These are phyloP conservation scores for Plantago elongata DNA, from an alignment of 257 asterid genomes.

Conservation along the genomic window DNA sequence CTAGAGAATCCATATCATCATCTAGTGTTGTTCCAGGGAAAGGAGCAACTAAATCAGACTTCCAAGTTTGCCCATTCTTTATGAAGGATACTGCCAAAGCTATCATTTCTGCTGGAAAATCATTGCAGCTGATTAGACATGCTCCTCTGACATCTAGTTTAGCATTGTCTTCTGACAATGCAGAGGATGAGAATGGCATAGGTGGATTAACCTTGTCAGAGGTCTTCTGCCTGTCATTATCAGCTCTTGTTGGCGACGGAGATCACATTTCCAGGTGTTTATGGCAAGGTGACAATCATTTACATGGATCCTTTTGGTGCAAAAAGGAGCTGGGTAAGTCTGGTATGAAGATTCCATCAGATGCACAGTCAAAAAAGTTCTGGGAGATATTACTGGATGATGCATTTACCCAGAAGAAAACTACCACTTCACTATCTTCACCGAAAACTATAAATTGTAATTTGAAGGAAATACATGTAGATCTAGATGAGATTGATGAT, in stretches of 20 bases:
- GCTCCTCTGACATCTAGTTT: slow-evolving; percentile 52
- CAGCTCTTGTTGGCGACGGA: slow-evolving; percentile 70
- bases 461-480: slow-evolving; percentile 23
- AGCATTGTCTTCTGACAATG: slow-evolving; percentile 31
- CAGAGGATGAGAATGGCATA: slow-evolving; percentile 31
- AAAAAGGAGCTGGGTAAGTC: slow-evolving; percentile 27
- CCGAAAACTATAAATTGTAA: slow-evolving; percentile 23
- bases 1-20: slow-evolving; percentile 44
- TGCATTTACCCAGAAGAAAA: slow-evolving; percentile 43
- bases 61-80: slow-evolving; percentile 73
- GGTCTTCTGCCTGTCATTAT: slow-evolving; percentile 74
- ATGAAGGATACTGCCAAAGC: slow-evolving; percentile 66
- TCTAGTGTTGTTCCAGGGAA: slow-evolving; percentile 38
- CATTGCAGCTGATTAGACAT: slow-evolving; percentile 83
- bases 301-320: slow-evolving; percentile 30
- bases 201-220: slow-evolving; percentile 86
- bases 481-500: slow-evolving; percentile 25
- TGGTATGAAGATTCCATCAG: slow-evolving; percentile 22
- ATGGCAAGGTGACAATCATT: slow-evolving; percentile 44
- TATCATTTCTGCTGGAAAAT: slow-evolving; percentile 92
- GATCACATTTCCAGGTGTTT: slow-evolving; percentile 63
- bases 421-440: slow-evolving; percentile 20
- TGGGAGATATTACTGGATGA: slow-evolving; percentile 70
- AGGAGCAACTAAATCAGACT: slow-evolving; percentile 44
- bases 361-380: slow-evolving; percentile 38